Percentiles rank a stretch among this genome's conserved stretches.
Conservation (phyloP, 345 rosid genomes). For the Salix exigua region DNA sequence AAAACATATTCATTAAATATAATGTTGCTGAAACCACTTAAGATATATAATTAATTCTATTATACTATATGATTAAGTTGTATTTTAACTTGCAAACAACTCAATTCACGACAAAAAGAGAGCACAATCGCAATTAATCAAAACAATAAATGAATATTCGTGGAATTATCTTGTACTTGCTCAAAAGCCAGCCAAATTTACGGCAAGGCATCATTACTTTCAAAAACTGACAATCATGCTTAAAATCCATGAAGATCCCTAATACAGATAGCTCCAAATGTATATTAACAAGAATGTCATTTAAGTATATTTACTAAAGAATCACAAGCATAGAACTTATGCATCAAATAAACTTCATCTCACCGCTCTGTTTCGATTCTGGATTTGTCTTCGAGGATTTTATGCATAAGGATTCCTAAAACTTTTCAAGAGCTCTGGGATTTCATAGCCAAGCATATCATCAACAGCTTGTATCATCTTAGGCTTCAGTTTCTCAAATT, state of each 20-base stretch:
- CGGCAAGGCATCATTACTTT: neutral
- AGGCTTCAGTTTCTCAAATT: slow-evolving; percentile 85
- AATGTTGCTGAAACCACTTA: too few relatives aligned
- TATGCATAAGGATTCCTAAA: slow-evolving; percentile 79
- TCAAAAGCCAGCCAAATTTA: neutral
- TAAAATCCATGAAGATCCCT: neutral
- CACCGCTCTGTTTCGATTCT: neutral
- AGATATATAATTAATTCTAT: too few relatives aligned
- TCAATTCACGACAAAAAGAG: too few relatives aligned
- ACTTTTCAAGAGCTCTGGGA: slow-evolving; percentile 72
- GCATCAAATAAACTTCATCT: neutral
- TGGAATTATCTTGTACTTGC: too few relatives aligned
- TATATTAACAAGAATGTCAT: neutral
- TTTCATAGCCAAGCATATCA: slow-evolving; percentile 89
- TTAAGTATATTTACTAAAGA: neutral
- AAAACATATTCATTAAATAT: too few relatives aligned
- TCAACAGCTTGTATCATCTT: slow-evolving; percentile 87
- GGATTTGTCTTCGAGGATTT: neutral
- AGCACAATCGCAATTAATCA: neutral
- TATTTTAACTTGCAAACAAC: too few relatives aligned
- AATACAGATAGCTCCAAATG: neutral
- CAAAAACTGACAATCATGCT: neutral
- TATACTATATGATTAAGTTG: too few relatives aligned
- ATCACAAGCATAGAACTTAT: neutral
- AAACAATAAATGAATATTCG: neutral